Conservation (phyloP, 352 stramenopile species). For the Phytophthora melonis region DNA sequence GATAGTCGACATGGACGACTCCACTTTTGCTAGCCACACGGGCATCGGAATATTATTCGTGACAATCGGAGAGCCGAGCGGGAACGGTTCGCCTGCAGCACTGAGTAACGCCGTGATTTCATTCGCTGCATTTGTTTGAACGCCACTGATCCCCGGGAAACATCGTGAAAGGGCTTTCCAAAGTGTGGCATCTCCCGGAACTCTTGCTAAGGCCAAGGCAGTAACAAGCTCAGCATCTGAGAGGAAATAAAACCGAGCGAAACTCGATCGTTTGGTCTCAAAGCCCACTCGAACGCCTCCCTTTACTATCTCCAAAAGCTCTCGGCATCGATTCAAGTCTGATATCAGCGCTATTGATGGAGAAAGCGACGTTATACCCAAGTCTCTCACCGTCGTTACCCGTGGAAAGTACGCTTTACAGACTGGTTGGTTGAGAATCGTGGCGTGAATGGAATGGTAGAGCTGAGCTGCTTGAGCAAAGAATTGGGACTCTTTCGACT, state of each 20-base stretch:
- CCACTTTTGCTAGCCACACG: constrained; percentile 69
- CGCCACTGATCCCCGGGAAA: constrained; percentile 64
- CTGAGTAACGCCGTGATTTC: constrained; percentile 72
- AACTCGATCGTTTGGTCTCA: constrained; percentile 59
- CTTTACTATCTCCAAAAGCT: constrained; percentile 56
- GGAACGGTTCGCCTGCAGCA: constrained; percentile 57
- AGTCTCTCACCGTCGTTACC: neutral
- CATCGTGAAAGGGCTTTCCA: constrained; percentile 60
- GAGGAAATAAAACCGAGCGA: constrained; percentile 78
- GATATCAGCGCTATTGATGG: constrained; percentile 30
- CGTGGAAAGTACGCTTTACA: constrained; percentile 49
- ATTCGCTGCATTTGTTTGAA: constrained; percentile 56
- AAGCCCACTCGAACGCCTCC: constrained; percentile 57
- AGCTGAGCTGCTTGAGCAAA: constrained; percentile 58
- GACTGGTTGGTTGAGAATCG: constrained; percentile 39
- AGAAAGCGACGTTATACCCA: neutral
- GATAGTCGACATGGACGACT: constrained; percentile 68
- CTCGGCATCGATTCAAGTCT: constrained; percentile 47
- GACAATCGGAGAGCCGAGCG: constrained; percentile 61
- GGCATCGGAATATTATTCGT: constrained; percentile 50
- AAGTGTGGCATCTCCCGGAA: constrained; percentile 34
- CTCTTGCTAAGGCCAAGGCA: constrained; percentile 39
- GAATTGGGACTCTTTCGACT: constrained; percentile 48
- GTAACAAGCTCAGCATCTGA: constrained; percentile 67
- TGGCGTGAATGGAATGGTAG: constrained; percentile 39